Conservation (phyloP, 2,329 filamentous ascomycete genomes). For the Cladosporium sp. region DNA sequence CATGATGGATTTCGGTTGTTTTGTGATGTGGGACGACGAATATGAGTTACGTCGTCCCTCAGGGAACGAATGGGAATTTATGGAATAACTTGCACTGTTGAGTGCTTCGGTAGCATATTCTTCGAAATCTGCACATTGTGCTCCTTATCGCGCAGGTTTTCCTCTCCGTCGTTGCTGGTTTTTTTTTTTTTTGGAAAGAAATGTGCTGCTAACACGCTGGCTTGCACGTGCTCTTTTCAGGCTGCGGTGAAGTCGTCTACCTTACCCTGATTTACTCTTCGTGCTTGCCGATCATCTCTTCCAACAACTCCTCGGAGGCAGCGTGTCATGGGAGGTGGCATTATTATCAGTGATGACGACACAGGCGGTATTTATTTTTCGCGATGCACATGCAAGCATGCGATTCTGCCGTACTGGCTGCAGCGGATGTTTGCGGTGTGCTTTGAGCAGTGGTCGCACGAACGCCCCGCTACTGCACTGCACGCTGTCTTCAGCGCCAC, state of each 20-base stretch:
- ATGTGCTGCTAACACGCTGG: too few species aligned
- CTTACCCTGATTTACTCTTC: too few species aligned
- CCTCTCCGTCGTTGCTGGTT: too few species aligned
- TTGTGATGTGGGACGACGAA: background rate
- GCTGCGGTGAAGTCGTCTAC: too few species aligned
- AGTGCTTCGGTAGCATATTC: background rate
- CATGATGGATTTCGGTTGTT: background rate
- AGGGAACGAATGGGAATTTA: background rate
- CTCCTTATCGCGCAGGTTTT: too few species aligned
- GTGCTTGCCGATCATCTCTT: background rate
- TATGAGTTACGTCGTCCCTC: background rate
- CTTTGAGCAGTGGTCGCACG: background rate
- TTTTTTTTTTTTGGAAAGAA: too few species aligned
- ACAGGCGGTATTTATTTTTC: background rate
- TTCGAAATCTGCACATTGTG: background rate
- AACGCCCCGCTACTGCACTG: background rate
- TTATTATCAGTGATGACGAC: background rate
- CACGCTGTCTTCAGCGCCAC: conserved; percentile 1
- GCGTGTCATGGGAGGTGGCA: background rate
- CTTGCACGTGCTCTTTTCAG: background rate
- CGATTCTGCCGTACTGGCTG: background rate
- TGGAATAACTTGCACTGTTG: background rate
- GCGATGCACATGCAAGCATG: too few species aligned
- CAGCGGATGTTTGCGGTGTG: conserved; percentile 1
- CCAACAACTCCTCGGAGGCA: background rate